These are phyloP conservation scores for Candida tunisiensis DNA, from an alignment of 1,139 yeast genomes.

Conservation along the genomic window DNA sequence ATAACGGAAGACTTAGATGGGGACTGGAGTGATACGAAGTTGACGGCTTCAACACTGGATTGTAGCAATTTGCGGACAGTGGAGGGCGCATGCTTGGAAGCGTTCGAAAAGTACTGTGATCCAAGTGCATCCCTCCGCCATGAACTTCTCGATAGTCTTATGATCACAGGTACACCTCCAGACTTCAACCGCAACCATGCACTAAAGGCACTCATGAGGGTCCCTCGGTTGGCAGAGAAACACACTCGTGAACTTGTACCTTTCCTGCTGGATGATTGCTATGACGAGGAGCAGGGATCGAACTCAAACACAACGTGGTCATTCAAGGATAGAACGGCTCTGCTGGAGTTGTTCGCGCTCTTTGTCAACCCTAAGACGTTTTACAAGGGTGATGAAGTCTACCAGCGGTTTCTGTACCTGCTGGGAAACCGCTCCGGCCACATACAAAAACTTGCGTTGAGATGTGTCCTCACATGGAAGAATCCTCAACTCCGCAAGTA, in stretches of 20 bases:
- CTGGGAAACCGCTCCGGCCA: conserved; percentile 46
- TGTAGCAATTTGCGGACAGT: not conserved
- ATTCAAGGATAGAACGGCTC: conserved; percentile 39
- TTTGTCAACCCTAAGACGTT: conserved; percentile 48
- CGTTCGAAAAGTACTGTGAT: not conserved
- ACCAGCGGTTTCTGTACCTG: conserved; percentile 34
- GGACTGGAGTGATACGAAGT: not conserved
- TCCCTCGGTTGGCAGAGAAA: conserved; percentile 54
- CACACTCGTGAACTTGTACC: conserved; percentile 42
- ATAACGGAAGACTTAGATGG: too few species aligned
- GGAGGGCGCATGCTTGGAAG: not conserved
- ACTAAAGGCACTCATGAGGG: conserved; percentile 30
- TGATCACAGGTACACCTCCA: not conserved
- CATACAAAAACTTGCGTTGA: conserved; percentile 58
- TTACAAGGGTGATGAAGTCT: conserved; percentile 34
- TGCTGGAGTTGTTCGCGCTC: conserved; percentile 45
- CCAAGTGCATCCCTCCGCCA: too few species aligned
- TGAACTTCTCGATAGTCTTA: not conserved
- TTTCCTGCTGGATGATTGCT: conserved; percentile 10
- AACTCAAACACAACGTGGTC: conserved; percentile 26
- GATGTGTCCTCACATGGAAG: conserved; percentile 53
- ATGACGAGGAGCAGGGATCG: conserved; percentile 8
- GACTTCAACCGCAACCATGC: conserved; percentile 17
- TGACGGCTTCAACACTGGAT: not conserved
- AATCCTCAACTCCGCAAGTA: conserved; percentile 45